These are phyloP conservation scores for Moesziomyces sp. DNA, from an alignment of 1,284 basidiomycete genomes.

Conservation along the genomic window DNA sequence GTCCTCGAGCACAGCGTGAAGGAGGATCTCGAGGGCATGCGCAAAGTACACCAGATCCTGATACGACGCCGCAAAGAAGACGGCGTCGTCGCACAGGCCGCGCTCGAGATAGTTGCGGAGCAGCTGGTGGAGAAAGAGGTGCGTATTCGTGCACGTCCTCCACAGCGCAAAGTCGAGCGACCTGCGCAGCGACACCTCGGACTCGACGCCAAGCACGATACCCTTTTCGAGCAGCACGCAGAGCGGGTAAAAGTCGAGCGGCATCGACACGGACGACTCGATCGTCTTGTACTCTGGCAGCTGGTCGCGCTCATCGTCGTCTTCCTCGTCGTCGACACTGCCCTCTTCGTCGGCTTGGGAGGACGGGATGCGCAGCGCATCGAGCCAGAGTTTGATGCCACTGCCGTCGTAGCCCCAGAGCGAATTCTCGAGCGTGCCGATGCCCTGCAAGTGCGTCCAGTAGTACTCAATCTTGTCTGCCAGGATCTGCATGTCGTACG, in stretches of 20 bases:
- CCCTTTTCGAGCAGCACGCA: constrained; percentile 98
- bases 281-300: constrained; percentile 73
- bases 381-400: constrained; percentile 90
- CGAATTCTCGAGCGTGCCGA: constrained; percentile 92
- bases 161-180: constrained; percentile 91
- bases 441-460: constrained; percentile 95
- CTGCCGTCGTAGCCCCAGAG: constrained; percentile 96
- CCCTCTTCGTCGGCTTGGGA: constrained; percentile 22
- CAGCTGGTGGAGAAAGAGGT: constrained; percentile 93
- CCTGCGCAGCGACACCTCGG: constrained; percentile 80
- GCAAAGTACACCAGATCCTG: constrained; percentile 89
- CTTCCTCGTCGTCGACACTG: constrained; percentile 36
- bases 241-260: constrained; percentile 92
- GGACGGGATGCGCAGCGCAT: constrained; percentile 83
- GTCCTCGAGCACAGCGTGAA: constrained; percentile 94
- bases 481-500: constrained; percentile 97
- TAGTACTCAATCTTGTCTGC: constrained; percentile 96
- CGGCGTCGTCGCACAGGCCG: constrained; percentile 71
- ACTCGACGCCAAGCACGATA: constrained; percentile 94
- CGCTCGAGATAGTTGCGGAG: constrained; percentile 80
- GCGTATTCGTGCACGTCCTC: constrained; percentile 90
- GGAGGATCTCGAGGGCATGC: constrained; percentile 90
- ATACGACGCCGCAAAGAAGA: constrained; percentile 87
- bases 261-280: constrained; percentile 89
- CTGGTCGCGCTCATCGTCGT: constrained; percentile 59